phyloP scores from a whole-genome alignment of 352 stramenopile genomes.

The Phytopythium mirpurense region DNA sequence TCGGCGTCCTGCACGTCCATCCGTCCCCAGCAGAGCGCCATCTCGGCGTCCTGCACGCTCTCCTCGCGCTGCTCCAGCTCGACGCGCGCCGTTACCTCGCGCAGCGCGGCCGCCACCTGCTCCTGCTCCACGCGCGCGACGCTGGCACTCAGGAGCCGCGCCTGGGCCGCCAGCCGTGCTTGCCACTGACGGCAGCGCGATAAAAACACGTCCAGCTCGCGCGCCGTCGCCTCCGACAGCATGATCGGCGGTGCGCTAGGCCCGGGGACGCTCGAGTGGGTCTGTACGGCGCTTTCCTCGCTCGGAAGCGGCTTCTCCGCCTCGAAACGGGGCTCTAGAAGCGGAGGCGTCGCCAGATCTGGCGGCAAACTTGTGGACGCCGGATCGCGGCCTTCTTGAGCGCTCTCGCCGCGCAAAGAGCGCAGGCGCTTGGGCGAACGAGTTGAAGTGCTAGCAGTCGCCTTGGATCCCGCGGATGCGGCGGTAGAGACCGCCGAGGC shows the following conservation, averaged over 20 bases:
- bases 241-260: neutral
- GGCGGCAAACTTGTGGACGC: no score
- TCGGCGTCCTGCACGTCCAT: slow-evolving; percentile 16
- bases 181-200: slow-evolving; percentile 27
- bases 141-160: slow-evolving; percentile 13
- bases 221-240: slow-evolving; percentile 8
- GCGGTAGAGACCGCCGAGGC: neutral
- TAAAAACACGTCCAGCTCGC: slow-evolving; percentile 32
- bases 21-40: slow-evolving; percentile 11
- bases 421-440: slow-evolving; percentile 1
- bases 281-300: no score
- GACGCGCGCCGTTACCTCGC: slow-evolving; percentile 29
- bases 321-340: no score
- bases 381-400: neutral
- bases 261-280: no score
- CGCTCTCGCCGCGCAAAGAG: neutral
- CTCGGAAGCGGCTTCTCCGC: no score
- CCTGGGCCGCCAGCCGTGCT: slow-evolving; percentile 14
- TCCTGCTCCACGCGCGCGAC: slow-evolving; percentile 15
- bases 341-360: no score
- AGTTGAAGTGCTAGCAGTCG: neutral
- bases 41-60: slow-evolving; percentile 1
- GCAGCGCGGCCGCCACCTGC: slow-evolving; percentile 28
- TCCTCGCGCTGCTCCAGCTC: slow-evolving; percentile 16
- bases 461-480: neutral